Evolutionary conservation across 345 rosid species (phyloP), one percentile per base, ranked within the genome.

Genomic region (Clausena lansium): DNA sequence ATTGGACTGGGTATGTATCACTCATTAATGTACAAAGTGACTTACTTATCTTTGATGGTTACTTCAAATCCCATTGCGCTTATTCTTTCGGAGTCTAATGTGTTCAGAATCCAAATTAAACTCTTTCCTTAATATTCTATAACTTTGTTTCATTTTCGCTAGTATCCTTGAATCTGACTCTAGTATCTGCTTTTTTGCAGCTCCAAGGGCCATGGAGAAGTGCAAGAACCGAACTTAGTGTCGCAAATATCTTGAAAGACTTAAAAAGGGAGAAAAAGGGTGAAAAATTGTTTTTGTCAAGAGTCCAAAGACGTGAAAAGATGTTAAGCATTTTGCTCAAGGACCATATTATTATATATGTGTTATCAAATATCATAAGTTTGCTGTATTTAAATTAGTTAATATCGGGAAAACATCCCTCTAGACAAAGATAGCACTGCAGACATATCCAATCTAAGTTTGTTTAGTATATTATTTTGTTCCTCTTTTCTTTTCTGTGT

Each of bases 151-250:
- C 50, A 13, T 67, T 38, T 30, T 22, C 22, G 22, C 52, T 9
- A 0, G 19, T 33, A 9, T 69, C 41, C 50, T 13, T 32, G 13
- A 52, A 67, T 13, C 14, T 75, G 76, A 64, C 66, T 67, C 24
- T 5, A 47, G 69, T 58, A 52, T 60, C 14, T 61, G 36, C 50
- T 17, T 77, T 36, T 55, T 73, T 81, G 76, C 91, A 86, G 91
- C 91, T 78, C 91, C 91, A 27, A 83, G 89, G 78, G 82, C 86
- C 60, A 73, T 77, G 84, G 89, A 83, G 82, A 88, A 88, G 80
- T 86, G 85, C 84, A 86, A 83, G 85, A 84, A 30, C 79, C 82
- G 71, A 25, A 67, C 70, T 66, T 84, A 80, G 80, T 0, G 22
- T 41, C 39, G 63, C 38, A 63, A 17, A 66, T 36, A 50, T 67